These are phyloP conservation scores for Alternaria burnsii DNA, from an alignment of 2,329 filamentous ascomycete species.

Conservation along the genomic window DNA sequence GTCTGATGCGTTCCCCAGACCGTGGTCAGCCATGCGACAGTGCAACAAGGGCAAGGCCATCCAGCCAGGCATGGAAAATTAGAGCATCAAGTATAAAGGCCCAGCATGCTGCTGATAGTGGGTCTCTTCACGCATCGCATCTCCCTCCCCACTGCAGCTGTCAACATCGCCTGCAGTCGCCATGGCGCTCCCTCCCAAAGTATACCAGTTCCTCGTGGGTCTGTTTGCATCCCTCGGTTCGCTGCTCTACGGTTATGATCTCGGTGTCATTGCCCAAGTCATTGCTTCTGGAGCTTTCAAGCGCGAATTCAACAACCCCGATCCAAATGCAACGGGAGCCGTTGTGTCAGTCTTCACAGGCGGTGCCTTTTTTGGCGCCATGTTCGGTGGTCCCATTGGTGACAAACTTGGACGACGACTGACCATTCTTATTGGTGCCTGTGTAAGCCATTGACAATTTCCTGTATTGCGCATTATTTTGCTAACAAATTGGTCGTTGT, in stretches of 20 bases:
- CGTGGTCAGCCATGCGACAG: constrained; percentile 16
- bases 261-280: constrained; percentile 68
- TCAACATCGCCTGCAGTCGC: constrained; percentile 26
- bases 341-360: constrained; percentile 82
- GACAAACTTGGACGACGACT: constrained; percentile 72
- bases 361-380: constrained; percentile 75
- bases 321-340: constrained; percentile 63
- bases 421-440: constrained; percentile 75
- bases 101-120: constrained; percentile 12
- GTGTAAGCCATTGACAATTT: constrained; percentile 55
- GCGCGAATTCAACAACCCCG: constrained; percentile 50
- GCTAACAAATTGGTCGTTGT: background rate
- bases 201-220: constrained; percentile 68
- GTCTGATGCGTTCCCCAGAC: constrained; percentile 20
- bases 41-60: background rate
- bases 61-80: constrained; percentile 4
- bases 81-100: constrained; percentile 30
- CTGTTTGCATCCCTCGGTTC: constrained; percentile 68
- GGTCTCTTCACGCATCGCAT: constrained; percentile 16
- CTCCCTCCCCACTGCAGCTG: constrained; percentile 13
- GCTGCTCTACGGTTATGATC: constrained; percentile 66
- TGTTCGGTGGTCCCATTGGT: constrained; percentile 68
- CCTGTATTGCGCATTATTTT: background rate
- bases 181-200: constrained; percentile 66
- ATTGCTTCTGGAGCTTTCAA: constrained; percentile 58